Percentiles rank a stretch among this genome's conserved stretches.
Conservation (phyloP, 2,329 filamentous ascomycete genomes). For the Colletotrichum trifolii region DNA sequence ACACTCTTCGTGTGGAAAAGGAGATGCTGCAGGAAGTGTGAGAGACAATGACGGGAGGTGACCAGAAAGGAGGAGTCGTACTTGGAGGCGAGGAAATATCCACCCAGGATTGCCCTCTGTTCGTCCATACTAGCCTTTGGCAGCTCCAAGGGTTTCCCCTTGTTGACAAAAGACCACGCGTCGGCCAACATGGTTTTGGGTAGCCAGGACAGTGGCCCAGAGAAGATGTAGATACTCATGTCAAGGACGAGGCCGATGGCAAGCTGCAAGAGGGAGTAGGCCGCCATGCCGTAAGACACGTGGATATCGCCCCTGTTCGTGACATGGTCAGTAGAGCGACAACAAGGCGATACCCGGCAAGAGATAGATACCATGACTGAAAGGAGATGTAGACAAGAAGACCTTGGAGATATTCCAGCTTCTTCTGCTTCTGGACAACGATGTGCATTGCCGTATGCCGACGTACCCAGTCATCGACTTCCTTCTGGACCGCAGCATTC, state of each 20-base stretch:
- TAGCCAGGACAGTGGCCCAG: conserved; percentile 32
- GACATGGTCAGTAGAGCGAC: background rate
- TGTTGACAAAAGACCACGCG: conserved; percentile 41
- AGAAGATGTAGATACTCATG: conserved; percentile 47
- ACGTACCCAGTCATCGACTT: conserved; percentile 50
- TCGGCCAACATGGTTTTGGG: conserved; percentile 48
- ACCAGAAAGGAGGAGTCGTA: conserved; percentile 31
- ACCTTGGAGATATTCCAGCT: conserved; percentile 51
- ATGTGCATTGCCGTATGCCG: conserved; percentile 50
- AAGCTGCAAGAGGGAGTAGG: conserved; percentile 52
- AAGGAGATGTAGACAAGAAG: conserved; percentile 51
- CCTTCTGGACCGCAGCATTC: conserved; percentile 44
- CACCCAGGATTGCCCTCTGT: conserved; percentile 52
- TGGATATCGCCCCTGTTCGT: conserved; percentile 51
- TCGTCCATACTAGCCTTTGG: conserved; percentile 47
- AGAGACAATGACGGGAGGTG: background rate
- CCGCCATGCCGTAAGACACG: conserved; percentile 49
- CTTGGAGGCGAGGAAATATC: conserved; percentile 52
- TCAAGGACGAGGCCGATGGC: conserved; percentile 52
- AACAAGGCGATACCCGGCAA: no score
- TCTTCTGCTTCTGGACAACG: conserved; percentile 49
- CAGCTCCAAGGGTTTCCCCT: conserved; percentile 32
- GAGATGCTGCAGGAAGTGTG: conserved; percentile 37
- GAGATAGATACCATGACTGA: conserved; percentile 49
- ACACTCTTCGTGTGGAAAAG: conserved; percentile 46